Evolutionary conservation across 2,329 filamentous ascomycete genomes (phyloP).

Genomic region (Aspergillus sp.): DNA sequence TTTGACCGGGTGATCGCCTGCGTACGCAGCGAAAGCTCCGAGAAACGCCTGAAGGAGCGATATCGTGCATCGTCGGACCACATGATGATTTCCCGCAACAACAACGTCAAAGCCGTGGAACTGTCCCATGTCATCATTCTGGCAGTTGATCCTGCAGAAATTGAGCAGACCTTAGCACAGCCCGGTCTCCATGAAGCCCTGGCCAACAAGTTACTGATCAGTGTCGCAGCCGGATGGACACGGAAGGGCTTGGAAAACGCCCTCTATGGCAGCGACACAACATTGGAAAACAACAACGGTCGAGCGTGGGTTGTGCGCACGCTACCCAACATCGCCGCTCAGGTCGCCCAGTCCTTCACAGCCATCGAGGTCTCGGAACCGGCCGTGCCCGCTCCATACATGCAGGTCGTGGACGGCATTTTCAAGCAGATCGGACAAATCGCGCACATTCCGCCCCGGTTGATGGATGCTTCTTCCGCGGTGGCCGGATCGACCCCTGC

Average conservation of each 20-base stretch:
- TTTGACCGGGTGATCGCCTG: constrained; percentile 43
- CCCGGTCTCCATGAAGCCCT: constrained; percentile 41
- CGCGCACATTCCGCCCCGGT: constrained; percentile 50
- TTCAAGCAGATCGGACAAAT: constrained; percentile 53
- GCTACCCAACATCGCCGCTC: constrained; percentile 47
- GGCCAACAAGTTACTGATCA: constrained; percentile 50
- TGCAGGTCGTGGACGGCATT: constrained; percentile 38
- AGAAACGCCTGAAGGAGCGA: constrained; percentile 29
- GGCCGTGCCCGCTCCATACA: constrained; percentile 42
- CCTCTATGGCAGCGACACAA: constrained; percentile 29
- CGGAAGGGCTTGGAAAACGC: constrained; percentile 38
- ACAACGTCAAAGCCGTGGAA: constrained; percentile 35
- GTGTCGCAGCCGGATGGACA: constrained; percentile 53
- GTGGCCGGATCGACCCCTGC: constrained; percentile 62
- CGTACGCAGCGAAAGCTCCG: constrained; percentile 41
- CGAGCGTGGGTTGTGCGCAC: constrained; percentile 39
- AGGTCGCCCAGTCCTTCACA: constrained; percentile 45
- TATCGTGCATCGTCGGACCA: constrained; percentile 31
- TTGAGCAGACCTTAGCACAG: constrained; percentile 38
- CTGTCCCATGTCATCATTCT: constrained; percentile 46
- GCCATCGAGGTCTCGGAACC: constrained; percentile 52
- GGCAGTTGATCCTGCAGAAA: constrained; percentile 48
- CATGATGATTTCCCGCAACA: constrained; percentile 30
- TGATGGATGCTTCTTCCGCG: constrained; percentile 59
- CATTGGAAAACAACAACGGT: constrained; percentile 9